Conservation (phyloP, 2,329 filamentous ascomycete species). For the Neoarthrinium moseri region DNA sequence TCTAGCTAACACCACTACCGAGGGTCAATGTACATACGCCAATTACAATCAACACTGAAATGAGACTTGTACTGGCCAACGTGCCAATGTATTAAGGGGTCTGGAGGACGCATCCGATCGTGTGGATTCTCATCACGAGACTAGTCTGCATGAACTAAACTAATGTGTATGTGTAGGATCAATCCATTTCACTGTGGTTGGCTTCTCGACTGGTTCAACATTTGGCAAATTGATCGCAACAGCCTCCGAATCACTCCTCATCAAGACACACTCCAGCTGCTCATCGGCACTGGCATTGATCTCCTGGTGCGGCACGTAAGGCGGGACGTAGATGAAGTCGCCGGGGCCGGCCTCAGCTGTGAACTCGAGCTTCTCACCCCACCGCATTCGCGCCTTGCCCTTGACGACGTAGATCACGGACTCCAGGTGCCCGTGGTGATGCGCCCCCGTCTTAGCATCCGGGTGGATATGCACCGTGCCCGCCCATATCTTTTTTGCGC, state of each 20-base stretch:
- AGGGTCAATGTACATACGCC: too few species aligned
- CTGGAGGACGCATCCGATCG: too few species aligned
- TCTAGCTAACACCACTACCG: too few species aligned
- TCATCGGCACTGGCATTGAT: conserved; percentile 71
- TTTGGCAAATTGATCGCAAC: conserved; percentile 42
- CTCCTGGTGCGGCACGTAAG: conserved; percentile 44
- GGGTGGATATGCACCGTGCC: conserved; percentile 42
- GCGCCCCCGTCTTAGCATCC: conserved; percentile 42
- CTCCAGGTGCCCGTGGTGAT: conserved; percentile 44
- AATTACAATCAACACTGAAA: too few species aligned
- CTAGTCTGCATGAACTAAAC: too few species aligned
- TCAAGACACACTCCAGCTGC: conserved; percentile 82
- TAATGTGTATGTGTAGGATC: conserved; percentile 38
- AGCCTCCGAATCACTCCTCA: conserved; percentile 27
- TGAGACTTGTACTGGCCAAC: too few species aligned
- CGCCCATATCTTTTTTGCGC: conserved; percentile 43
- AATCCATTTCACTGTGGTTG: conserved; percentile 41
- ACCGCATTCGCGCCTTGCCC: conserved; percentile 42
- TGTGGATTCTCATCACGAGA: too few species aligned
- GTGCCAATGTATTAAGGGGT: too few species aligned
- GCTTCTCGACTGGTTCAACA: conserved; percentile 39
- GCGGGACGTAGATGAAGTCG: conserved; percentile 45
- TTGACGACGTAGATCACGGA: conserved; percentile 43
- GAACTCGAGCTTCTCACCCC: conserved; percentile 42
- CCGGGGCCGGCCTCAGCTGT: conserved; percentile 42